phyloP scores from a whole-genome alignment of 371 early-diverging fungal species.

The Apophysomyces variabilis region DNA sequence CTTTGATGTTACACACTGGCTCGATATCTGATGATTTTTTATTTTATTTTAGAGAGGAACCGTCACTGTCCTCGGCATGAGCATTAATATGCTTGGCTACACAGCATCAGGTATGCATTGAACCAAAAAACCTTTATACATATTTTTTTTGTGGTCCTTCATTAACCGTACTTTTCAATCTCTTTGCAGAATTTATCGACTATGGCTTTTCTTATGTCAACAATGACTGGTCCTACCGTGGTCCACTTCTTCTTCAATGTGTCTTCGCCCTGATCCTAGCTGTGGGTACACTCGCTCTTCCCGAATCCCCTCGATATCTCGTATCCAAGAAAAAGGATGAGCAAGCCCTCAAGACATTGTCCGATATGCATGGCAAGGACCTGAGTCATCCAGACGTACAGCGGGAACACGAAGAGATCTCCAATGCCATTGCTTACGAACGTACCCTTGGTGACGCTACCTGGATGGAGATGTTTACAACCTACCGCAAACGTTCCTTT shows the following conservation, averaged over 20 bases:
- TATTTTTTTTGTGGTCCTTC: not conserved
- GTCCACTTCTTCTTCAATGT: slow-evolving; percentile 50
- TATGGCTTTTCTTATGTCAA: slow-evolving; percentile 40
- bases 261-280: slow-evolving; percentile 46
- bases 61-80: slow-evolving; percentile 46
- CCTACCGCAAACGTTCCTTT: slow-evolving; percentile 55
- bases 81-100: slow-evolving; percentile 47
- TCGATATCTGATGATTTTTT: no score
- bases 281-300: slow-evolving; percentile 45
- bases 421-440: slow-evolving; percentile 69
- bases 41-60: slow-evolving; percentile 29
- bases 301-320: slow-evolving; percentile 61
- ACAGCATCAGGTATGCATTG: slow-evolving; percentile 30
- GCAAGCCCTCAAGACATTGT: slow-evolving; percentile 70
- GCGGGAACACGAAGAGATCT: slow-evolving; percentile 77
- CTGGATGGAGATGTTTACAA: slow-evolving; percentile 73
- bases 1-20: no score
- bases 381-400: slow-evolving; percentile 56
- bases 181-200: slow-evolving; percentile 38
- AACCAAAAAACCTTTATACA: not conserved
- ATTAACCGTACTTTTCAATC: not conserved
- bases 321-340: slow-evolving; percentile 41
- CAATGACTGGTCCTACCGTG: slow-evolving; percentile 42
- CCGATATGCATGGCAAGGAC: slow-evolving; percentile 68
- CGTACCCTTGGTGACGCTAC: slow-evolving; percentile 64